Evolutionary conservation across 768 basidiomycete species (phyloP), one percentile per base, ranked within the genome.

Genomic region (Boletus tomentosulus): DNA sequence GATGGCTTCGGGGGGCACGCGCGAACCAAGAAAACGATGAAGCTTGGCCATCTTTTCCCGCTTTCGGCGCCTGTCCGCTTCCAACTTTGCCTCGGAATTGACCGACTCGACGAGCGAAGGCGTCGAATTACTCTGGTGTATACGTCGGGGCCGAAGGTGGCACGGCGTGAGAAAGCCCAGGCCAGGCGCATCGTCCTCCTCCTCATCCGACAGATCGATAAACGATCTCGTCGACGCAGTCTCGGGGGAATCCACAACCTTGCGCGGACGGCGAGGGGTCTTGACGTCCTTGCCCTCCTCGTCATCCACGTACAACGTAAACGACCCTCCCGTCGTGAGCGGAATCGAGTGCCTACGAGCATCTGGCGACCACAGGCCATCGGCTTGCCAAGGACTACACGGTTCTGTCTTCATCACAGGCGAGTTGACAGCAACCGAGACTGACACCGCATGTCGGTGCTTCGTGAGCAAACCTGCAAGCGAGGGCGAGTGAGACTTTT

Each of bases 1-100:
- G 12, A 88, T 84, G 34, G 90, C 79, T 58, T 82, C 79, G 13
- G 79, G 66, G 8, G 90, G 90, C 27, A 93, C 86, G 31, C 82
- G 80, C 19, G 87, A 89, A n/a, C 90, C 91, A 33, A 92, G 77
- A 71, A 87, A 92, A 44, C 91, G 87, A 69, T 92, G 89, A 4
- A 93, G 78, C 67, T 84, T 92, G 3, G 86, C 87, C 44, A 93
- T 73, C 60, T 84, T 84, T 59, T 89, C 87, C 48, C 90, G 78
- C 69, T 86, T 89, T 56, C 81, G 79, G 53, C 81, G 75, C 56
- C 80, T 80, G 55, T 85, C 82, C 22, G 81, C 80, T 47, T 89
- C 87, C 16, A 72, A 78, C 55, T 73, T 77, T 55, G 77, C 77
- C 51, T 84, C 80, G 24, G 77, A 71, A 46, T 78, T 71, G 63